phyloP scores from a whole-genome alignment of 352 stramenopile genomes.

The Pythium brachiatum region DNA sequence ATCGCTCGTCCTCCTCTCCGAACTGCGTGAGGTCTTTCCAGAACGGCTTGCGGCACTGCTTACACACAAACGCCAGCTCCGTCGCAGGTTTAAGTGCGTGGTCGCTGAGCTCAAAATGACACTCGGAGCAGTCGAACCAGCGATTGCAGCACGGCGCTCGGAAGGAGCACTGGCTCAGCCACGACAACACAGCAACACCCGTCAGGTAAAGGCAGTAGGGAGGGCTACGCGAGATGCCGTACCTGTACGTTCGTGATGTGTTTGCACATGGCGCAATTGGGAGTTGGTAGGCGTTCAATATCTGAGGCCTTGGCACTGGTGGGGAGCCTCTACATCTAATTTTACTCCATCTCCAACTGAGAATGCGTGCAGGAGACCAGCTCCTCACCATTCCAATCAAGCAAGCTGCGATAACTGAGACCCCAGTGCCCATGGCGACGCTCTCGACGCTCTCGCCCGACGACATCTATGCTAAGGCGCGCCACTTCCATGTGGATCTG shows the following conservation, averaged over 20 bases:
- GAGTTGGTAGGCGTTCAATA: no score
- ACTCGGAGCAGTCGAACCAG: slow-evolving; percentile 81
- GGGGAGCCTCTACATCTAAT: not conserved
- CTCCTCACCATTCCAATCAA: not conserved
- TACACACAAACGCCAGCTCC: slow-evolving; percentile 68
- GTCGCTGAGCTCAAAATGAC: slow-evolving; percentile 66
- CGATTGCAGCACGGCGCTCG: slow-evolving; percentile 63
- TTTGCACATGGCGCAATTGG: slow-evolving; percentile 52
- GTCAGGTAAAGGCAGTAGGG: not conserved
- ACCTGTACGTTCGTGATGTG: slow-evolving; percentile 46
- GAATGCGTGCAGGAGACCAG: no score
- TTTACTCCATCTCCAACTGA: not conserved
- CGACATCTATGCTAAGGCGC: slow-evolving; percentile 44
- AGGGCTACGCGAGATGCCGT: not conserved
- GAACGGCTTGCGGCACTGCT: slow-evolving; percentile 62
- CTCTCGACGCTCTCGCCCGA: slow-evolving; percentile 33
- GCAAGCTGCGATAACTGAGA: not conserved
- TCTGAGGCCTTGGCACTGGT: not conserved
- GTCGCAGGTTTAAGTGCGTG: slow-evolving; percentile 38
- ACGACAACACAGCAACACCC: not conserved
- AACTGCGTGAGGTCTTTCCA: slow-evolving; percentile 58
- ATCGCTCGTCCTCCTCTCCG: slow-evolving; percentile 51
- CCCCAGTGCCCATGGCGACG: not conserved
- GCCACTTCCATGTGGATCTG: slow-evolving; percentile 44
- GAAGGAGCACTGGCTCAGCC: slow-evolving; percentile 50